Base-by-base conservation (phyloP, 306 rosid genomes). In the Prunus fruticosa region DNA sequence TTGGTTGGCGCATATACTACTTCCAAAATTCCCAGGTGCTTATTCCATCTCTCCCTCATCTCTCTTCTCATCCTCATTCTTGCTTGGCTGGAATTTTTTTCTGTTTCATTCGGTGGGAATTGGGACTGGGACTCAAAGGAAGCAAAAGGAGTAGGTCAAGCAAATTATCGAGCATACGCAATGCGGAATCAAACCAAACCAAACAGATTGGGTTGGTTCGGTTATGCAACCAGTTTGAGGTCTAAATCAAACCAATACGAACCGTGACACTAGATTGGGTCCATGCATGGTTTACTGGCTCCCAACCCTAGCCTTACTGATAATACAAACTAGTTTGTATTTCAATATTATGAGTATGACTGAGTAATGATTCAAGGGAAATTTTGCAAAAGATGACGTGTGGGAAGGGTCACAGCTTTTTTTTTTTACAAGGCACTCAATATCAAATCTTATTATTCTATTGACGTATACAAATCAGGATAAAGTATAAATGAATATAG, bases 11-110 rank as follows among this genome's bases (percentile, higher is more conserved):
- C 51, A 73, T 51, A 25, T 60, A 60, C 45, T 69, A 8, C 69
- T 45, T 16, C 11, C 49, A 22, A 46, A 28, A 49, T 61, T 61
- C 78, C 30, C 15, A 41, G 14, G 68, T 67, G 79, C 64, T 45
- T 38, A 80, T 57, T 73, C 78, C 16, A 22, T 12, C 66, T 45
- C 27, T 56, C 3, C 9, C 43, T 38, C 41, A 25, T 74, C 46
- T 20, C 20, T 67, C 41, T 56, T 77, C 56, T 62, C 67, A 80
- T 69, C 53, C 7, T 45, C 47, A 51, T 32, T 61, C 38, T 49
- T 41, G 8, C 11, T 15, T 15, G 6, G 41, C 3, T 28, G 16
- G 34, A 16, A 32, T 5, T 28, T 34, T 28, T 41, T 13, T 58
- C 0, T 51, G 5, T 71, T 51, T 50, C 49, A 11, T 69, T 51